Conservation (phyloP, 192 early-diverging fungal species). For the Backusella luteola region DNA sequence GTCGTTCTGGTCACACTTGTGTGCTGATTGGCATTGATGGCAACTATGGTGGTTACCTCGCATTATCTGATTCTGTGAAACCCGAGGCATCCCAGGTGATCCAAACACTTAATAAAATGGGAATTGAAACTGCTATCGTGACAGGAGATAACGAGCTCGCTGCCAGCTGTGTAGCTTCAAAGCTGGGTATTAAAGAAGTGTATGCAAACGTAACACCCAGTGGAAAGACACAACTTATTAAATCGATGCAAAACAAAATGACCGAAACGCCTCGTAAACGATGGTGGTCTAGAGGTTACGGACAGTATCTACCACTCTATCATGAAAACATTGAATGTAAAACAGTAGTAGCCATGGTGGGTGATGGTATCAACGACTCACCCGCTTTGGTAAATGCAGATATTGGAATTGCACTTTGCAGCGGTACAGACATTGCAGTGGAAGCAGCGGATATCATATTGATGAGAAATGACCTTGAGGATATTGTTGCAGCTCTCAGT, state of each 20-base stretch:
- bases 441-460: slow-evolving; percentile 91
- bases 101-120: slow-evolving; percentile 68
- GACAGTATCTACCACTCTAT: neutral
- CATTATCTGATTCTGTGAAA: slow-evolving; percentile 81
- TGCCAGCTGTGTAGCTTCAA: slow-evolving; percentile 74
- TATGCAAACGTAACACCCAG: slow-evolving; percentile 87
- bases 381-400: slow-evolving; percentile 83
- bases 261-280: neutral
- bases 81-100: slow-evolving; percentile 74
- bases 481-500: slow-evolving; percentile 84
- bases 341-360: slow-evolving; percentile 81
- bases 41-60: slow-evolving; percentile 60
- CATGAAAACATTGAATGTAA: neutral
- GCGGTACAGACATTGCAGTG: slow-evolving; percentile 94
- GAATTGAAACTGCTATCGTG: slow-evolving; percentile 80
- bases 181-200: slow-evolving; percentile 82
- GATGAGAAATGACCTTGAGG: slow-evolving; percentile 84
- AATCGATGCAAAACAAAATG: neutral
- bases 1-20: slow-evolving; percentile 73
- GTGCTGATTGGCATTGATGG: slow-evolving; percentile 71
- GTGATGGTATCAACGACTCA: slow-evolving; percentile 96
- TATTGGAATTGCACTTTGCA: slow-evolving; percentile 84
- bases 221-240: slow-evolving; percentile 81
- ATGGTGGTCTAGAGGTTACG: neutral
- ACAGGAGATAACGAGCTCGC: slow-evolving; percentile 90